Evolutionary conservation across 345 rosid genomes (phyloP).

Genomic region (Sonneratia caseolaris): DNA sequence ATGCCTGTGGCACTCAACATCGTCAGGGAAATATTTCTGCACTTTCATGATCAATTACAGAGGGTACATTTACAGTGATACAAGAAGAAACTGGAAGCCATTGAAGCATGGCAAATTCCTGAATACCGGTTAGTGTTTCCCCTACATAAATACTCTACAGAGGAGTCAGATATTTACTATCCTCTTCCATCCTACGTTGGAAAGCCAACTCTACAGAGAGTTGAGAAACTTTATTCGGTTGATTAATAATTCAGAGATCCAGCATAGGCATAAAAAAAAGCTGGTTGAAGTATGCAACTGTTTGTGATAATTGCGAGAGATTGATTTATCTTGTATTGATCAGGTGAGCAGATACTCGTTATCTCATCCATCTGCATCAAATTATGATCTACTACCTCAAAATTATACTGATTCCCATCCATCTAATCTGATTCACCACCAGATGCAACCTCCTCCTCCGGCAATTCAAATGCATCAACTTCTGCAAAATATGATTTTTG

Average conservation of each 20-base stretch:
- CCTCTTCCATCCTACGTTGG: background rate
- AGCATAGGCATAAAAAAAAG: background rate
- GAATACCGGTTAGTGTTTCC: background rate
- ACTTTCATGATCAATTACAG: background rate
- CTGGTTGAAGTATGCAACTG: background rate
- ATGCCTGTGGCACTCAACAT: background rate
- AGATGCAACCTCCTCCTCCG: constrained; percentile 54
- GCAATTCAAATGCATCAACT: constrained; percentile 61
- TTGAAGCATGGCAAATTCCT: background rate
- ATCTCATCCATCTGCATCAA: background rate
- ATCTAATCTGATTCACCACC: constrained; percentile 34
- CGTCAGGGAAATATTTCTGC: background rate
- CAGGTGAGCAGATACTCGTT: background rate
- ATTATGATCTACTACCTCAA: background rate
- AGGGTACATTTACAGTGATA: background rate
- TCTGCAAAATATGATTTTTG: constrained; percentile 71
- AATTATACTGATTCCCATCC: background rate
- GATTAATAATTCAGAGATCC: background rate
- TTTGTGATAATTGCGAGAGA: background rate
- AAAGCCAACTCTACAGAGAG: background rate
- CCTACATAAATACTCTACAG: background rate
- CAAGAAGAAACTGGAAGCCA: background rate
- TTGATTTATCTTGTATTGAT: background rate
- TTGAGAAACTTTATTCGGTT: background rate
- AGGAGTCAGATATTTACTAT: background rate